Evolutionary conservation across 179 eudicot species (phyloP), one percentile per base, ranked within the genome.

Genomic region (Camellia oleifera): DNA sequence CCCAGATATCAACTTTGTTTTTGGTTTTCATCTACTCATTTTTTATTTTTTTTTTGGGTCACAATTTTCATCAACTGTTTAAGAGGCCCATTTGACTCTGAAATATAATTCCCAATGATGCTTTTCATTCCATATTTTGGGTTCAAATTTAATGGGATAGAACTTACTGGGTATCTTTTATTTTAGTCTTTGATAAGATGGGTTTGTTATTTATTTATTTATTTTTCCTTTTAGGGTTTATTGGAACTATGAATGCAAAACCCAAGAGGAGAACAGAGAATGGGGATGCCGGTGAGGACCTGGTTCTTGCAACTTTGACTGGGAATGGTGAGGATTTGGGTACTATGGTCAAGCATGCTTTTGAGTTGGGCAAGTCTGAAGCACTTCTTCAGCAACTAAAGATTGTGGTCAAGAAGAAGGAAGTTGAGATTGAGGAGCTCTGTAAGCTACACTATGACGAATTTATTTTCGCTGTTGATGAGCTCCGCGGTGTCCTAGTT

Each of bases 321-420:
- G 91, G 90, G 26, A 95, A 93, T 83, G 97, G 97, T 10, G 97
- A 95, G 83, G 97, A 95, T 85, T 87, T 93, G 88, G 90, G 93
- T 71, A 97, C 98, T 18, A 89, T 95, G 88, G 98, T 93, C 9
- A 83, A 91, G 81, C 94, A 86, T 81, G 92, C 97, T 68, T 93
- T 95, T 77, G 98, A 92, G 75, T 80, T 87, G 15, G 95, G 92
- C 46, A 90, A 85, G 80, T 97, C 97, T n/a, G 98, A 93, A 81
- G 79, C 88, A 12, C 97, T 95, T 58, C 88, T 95, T 74, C 92
- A 87, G 12, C 98, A 93, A 86, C 91, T 93, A 40, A 91, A 86
- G 83, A 66, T 83, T 74, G 89, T 92, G 67, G 90, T 88, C 4
- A 93, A 87, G 78, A 95, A 91, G 88, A 93, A 95, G 86, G 98